phyloP scores from a whole-genome alignment of 805 yeast species.

The Zygoascus ofunaensis region DNA sequence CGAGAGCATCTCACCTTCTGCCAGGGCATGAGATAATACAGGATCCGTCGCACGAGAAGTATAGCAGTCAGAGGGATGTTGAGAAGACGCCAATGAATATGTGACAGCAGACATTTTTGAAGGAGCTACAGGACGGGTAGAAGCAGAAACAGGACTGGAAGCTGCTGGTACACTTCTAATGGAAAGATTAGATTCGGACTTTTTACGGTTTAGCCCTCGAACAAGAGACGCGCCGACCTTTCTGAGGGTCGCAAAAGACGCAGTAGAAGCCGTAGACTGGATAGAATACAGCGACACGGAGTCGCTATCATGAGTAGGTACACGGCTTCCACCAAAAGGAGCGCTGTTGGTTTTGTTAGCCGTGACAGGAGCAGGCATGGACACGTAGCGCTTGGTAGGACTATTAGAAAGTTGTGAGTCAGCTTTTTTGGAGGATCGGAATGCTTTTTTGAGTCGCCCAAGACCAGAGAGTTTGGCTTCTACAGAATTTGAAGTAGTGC shows the following conservation, averaged over 20 bases:
- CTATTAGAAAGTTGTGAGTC: neutral
- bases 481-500: no score
- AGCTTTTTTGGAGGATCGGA: neutral
- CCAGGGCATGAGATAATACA: constrained; percentile 13
- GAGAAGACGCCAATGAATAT: neutral
- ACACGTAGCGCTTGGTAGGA: neutral
- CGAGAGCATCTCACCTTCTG: constrained; percentile 12
- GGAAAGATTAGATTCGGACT: neutral
- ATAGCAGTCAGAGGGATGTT: neutral
- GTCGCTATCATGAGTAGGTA: constrained; percentile 11
- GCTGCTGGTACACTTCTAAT: neutral
- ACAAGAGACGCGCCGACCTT: constrained; percentile 8
- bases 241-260: constrained; percentile 21
- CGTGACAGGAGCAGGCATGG: no score
- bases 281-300: constrained; percentile 20
- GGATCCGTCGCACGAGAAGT: constrained; percentile 7
- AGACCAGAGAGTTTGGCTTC: no score
- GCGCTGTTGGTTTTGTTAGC: neutral
- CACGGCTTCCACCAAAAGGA: neutral
- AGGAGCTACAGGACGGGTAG: neutral
- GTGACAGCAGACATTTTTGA: neutral
- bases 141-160: neutral
- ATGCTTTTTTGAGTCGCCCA: neutral
- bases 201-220: neutral
- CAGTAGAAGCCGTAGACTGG: constrained; percentile 21